A percentile compares a stretch with the other conserved stretches of the same genome.
phyloP scores from a whole-genome alignment of 2,329 filamentous ascomycete species.

The Diaporthe sp. region DNA sequence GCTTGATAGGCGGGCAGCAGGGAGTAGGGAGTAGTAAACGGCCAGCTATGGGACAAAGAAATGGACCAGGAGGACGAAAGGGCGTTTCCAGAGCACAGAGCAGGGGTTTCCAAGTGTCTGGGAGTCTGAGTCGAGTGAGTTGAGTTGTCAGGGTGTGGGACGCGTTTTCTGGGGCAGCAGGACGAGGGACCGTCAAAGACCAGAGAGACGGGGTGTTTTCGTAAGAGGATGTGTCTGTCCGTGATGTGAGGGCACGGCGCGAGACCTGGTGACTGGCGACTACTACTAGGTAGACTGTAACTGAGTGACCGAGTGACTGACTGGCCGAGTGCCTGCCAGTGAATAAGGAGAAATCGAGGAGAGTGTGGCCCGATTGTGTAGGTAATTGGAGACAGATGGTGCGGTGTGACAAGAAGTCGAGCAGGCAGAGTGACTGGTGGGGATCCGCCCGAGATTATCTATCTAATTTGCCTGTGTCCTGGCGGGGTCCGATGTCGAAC shows the following conservation, averaged over 20 bases:
- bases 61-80: not conserved
- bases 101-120: not conserved
- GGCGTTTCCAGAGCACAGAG: not conserved
- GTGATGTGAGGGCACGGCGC: not conserved
- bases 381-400: constrained; percentile 22
- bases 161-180: not conserved
- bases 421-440: constrained; percentile 14
- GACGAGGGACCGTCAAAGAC: not conserved
- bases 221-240: not conserved
- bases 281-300: not conserved
- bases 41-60: not conserved
- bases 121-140: not conserved
- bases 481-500: constrained; percentile 24
- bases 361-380: constrained; percentile 2
- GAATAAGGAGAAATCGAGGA: not conserved
- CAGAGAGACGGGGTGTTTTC: not conserved
- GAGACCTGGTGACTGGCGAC: not conserved
- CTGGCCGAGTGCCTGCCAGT: not conserved
- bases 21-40: not conserved
- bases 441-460: constrained; percentile 22
- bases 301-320: not conserved
- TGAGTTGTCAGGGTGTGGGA: not conserved
- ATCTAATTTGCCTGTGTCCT: constrained; percentile 3
- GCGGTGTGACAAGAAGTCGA: constrained; percentile 24
- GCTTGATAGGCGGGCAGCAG: not conserved